Evolutionary conservation across 1,139 yeast species (phyloP).

Genomic region (Nematodospora anomalae): DNA sequence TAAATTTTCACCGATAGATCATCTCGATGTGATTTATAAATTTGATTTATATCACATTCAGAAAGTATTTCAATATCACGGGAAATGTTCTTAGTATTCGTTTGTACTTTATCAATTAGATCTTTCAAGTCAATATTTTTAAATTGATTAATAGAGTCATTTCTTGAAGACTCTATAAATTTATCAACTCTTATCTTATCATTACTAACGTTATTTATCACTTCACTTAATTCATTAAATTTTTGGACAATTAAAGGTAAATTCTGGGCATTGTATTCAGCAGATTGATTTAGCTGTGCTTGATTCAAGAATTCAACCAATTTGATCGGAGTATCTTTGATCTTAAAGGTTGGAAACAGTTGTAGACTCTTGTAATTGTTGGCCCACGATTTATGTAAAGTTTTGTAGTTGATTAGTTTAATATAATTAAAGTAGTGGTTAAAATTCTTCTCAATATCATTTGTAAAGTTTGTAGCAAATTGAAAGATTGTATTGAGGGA

Average conservation of each 20-base stretch:
- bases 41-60: slow-evolving; percentile 13
- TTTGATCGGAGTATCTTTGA: slow-evolving; percentile 16
- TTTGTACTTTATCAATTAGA: slow-evolving; percentile 8
- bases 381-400: slow-evolving; percentile 52
- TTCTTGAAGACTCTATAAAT: slow-evolving; percentile 33
- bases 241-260: slow-evolving; percentile 34
- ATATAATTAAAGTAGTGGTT: slow-evolving; percentile 50
- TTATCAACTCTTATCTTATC: slow-evolving; percentile 33
- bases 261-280: slow-evolving; percentile 24
- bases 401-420: slow-evolving; percentile 45
- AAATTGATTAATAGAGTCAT: slow-evolving; percentile 35
- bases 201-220: slow-evolving; percentile 25
- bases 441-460: slow-evolving; percentile 53
- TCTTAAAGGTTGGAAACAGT: slow-evolving; percentile 30
- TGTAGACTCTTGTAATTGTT: slow-evolving; percentile 40
- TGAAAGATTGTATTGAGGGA: slow-evolving; percentile 58
- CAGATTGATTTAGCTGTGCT: slow-evolving; percentile 23
- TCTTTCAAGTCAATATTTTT: slow-evolving; percentile 18
- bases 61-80: slow-evolving; percentile 21
- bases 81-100: slow-evolving; percentile 11
- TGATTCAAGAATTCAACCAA: slow-evolving; percentile 28
- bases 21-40: slow-evolving; percentile 20
- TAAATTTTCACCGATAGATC: slow-evolving; percentile 17
- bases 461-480: slow-evolving; percentile 53
- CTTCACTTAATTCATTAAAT: slow-evolving; percentile 42